Evolutionary conservation across 345 rosid genomes (phyloP).

Genomic region (Fremontodendron californicum): DNA sequence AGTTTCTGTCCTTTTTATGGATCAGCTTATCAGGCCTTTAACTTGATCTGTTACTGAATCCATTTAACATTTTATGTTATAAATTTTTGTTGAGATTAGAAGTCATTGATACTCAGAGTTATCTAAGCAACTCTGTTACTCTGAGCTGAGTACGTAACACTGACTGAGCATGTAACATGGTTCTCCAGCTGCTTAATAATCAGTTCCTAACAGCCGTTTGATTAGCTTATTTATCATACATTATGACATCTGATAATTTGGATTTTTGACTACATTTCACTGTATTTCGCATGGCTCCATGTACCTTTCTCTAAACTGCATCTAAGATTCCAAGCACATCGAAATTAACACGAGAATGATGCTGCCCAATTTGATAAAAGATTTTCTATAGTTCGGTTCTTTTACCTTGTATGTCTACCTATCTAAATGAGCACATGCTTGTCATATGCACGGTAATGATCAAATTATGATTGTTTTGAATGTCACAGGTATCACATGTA

Average conservation of each 20-base stretch:
- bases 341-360: neutral
- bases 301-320: neutral
- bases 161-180: neutral
- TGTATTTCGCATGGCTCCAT: neutral
- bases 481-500: constrained; percentile 35
- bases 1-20: neutral
- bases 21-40: neutral
- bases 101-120: neutral
- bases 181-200: neutral
- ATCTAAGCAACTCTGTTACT: neutral
- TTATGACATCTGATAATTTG: neutral
- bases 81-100: neutral
- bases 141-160: neutral
- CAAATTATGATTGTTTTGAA: constrained; percentile 11
- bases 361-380: neutral
- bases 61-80: neutral
- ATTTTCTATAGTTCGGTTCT: neutral
- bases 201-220: neutral
- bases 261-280: neutral
- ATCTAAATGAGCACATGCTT: neutral
- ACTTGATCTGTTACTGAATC: neutral
- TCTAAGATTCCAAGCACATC: neutral
- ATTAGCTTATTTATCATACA: neutral
- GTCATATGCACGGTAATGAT: neutral
- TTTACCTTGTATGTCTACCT: neutral